A percentile compares a stretch with the other conserved stretches of the same genome.
phyloP scores from a whole-genome alignment of 805 yeast genomes.

The Yarrowia sp. region DNA sequence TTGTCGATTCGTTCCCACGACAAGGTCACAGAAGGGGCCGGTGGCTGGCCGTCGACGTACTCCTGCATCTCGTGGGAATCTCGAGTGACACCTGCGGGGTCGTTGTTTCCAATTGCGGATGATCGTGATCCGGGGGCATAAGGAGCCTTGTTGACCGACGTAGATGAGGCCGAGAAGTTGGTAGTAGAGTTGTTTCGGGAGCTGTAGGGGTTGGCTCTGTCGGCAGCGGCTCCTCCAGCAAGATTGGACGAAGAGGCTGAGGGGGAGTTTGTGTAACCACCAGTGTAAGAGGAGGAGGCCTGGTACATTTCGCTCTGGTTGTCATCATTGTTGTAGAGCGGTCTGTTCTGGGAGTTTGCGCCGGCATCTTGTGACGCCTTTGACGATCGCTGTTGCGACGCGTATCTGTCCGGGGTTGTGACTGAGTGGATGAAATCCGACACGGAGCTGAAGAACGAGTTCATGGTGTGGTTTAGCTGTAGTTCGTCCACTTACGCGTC shows the following conservation, averaged over 20 bases:
- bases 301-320: constrained; percentile 24
- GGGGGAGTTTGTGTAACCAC: constrained; percentile 19
- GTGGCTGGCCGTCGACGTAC: constrained; percentile 56
- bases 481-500: not conserved
- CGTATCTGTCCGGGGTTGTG: constrained; percentile 42
- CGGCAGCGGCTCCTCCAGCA: constrained; percentile 16
- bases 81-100: constrained; percentile 32
- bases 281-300: constrained; percentile 17
- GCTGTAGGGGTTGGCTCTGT: constrained; percentile 25
- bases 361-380: constrained; percentile 27
- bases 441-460: constrained; percentile 34
- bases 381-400: constrained; percentile 30
- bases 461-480: constrained; percentile 29
- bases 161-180: constrained; percentile 28
- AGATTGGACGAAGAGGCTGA: constrained; percentile 21
- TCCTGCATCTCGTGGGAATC: constrained; percentile 42
- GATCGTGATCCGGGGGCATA: constrained; percentile 40
- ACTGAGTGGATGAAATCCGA: constrained; percentile 40
- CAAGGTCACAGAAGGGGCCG: constrained; percentile 59
- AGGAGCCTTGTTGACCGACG: constrained; percentile 30
- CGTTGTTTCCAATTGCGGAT: constrained; percentile 36
- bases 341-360: not conserved
- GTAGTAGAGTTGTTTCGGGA: constrained; percentile 27
- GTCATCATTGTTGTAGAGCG: constrained; percentile 24
- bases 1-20: constrained; percentile 87